Conservation (phyloP, 345 rosid genomes). For the Eucalyptus marginata region DNA sequence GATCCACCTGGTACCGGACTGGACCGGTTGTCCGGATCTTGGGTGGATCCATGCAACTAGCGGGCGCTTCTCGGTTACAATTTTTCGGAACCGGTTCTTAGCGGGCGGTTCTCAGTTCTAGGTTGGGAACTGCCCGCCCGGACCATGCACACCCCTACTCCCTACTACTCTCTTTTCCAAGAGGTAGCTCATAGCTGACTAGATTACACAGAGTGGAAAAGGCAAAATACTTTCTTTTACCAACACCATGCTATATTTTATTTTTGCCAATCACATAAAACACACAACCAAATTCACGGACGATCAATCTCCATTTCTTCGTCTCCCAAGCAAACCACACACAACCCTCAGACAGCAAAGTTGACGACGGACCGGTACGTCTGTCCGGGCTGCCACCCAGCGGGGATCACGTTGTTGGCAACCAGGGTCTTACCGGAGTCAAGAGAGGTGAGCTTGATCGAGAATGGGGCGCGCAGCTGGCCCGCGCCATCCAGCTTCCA, state of each 20-base stretch:
- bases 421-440: no score
- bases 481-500: slow-evolving; percentile 45
- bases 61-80: accelerated
- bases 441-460: no score
- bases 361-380: slow-evolving; percentile 19
- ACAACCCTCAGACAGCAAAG: slow-evolving; percentile 1
- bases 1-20: accelerated
- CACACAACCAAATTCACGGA: background rate
- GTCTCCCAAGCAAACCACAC: background rate
- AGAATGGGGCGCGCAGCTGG: background rate
- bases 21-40: no score
- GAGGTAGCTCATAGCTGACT: background rate
- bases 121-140: accelerated
- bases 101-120: no score
- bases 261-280: background rate
- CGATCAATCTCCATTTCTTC: background rate
- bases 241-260: background rate
- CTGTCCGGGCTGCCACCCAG: no score
- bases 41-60: no score
- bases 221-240: background rate
- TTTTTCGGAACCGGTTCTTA: no score
- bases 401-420: no score
- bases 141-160: no score
- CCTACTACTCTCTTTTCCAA: background rate
- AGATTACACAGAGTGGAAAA: background rate